These are phyloP conservation scores for Yamadazyma jaroonii DNA, from an alignment of 1,139 yeast species.

Conservation along the genomic window DNA sequence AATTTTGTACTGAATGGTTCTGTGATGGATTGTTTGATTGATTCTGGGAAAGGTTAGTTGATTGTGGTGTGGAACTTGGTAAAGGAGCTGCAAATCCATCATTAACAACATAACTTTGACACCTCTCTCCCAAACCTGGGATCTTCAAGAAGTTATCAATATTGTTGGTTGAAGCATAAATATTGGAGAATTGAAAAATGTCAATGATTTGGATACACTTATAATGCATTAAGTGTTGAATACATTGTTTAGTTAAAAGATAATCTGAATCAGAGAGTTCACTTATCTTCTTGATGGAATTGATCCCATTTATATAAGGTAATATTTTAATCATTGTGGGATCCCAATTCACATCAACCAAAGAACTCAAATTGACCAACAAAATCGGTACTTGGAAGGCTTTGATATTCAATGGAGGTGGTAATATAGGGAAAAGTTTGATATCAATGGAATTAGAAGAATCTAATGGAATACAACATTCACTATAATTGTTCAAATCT, in stretches of 20 bases:
- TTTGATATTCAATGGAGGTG: slow-evolving; percentile 75
- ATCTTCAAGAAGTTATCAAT: slow-evolving; percentile 66
- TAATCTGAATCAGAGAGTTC: slow-evolving; percentile 81
- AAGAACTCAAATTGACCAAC: slow-evolving; percentile 64
- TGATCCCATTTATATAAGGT: slow-evolving; percentile 85
- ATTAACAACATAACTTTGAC: slow-evolving; percentile 71
- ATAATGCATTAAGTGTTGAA: slow-evolving; percentile 89
- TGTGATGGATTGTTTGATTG: neutral
- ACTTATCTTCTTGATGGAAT: slow-evolving; percentile 75
- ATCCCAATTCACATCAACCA: slow-evolving; percentile 93
- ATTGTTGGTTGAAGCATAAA: slow-evolving; percentile 84
- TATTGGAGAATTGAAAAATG: slow-evolving; percentile 83
- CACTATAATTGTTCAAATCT: slow-evolving; percentile 91
- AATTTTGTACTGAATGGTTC: neutral
- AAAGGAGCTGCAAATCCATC: neutral
- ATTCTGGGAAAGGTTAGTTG: neutral
- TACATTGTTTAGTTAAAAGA: slow-evolving; percentile 75
- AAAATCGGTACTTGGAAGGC: slow-evolving; percentile 87
- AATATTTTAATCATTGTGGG: slow-evolving; percentile 89
- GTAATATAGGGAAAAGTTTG: slow-evolving; percentile 81
- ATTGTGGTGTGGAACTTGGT: neutral
- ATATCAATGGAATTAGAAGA: slow-evolving; percentile 88
- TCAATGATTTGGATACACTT: slow-evolving; percentile 80
- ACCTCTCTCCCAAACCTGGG: slow-evolving; percentile 70
- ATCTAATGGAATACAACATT: slow-evolving; percentile 91